Base-by-base conservation (phyloP, 2,329 filamentous ascomycete genomes). In the Decorospora gaudefroyi region DNA sequence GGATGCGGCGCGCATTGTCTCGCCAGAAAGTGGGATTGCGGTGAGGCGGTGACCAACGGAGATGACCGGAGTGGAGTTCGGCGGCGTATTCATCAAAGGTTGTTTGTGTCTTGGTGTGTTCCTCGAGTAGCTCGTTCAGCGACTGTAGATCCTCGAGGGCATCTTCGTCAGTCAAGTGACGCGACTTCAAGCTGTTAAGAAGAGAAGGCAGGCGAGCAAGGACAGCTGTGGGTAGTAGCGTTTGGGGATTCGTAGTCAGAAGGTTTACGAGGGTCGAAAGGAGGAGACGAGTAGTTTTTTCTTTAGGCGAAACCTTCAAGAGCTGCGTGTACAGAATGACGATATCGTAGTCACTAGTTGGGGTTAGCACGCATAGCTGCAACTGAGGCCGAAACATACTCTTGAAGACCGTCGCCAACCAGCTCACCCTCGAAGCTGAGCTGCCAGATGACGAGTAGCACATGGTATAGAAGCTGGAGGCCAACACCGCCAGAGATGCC, bases 371-470 rank as follows among this genome's bases (percentile, higher is more conserved):
- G 9, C 16, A 16, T 6, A 26, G 17, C 9, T 38, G 37, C 32
- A 11, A 11, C n/a, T 12, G 19, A 8, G 25, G 23, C 12, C 11
- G 21, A 7, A 21, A 49, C 86, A 62, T 78, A 93, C 88, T 90
- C 84, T 72, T 97, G 88, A 45, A 99, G 77, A 28, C 92, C 90
- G 46, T 86, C 85, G 9, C 90, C 89, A 34, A 87, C 77, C 9
- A 83, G 69, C 45, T 76, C 71, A 19, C 78, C 82, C 68, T 97
- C 93, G 57, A 99, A 99, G 66, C 90, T 96, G 57, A 99, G 78
- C 76, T 97, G 91, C 93, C 93, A 99, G 46, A 99, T 76, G 9
- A 95, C 91, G 36, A 99, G 79, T 15, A 99, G 80, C 11, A 96
- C 88, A 64, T 96, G 90, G 69, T 99, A 99, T 27, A 99, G 80